Evolutionary conservation across 2,329 filamentous ascomycete genomes (phyloP), one percentile per base, ranked within the genome.

Genomic region (Emergomyces orientalis): DNA sequence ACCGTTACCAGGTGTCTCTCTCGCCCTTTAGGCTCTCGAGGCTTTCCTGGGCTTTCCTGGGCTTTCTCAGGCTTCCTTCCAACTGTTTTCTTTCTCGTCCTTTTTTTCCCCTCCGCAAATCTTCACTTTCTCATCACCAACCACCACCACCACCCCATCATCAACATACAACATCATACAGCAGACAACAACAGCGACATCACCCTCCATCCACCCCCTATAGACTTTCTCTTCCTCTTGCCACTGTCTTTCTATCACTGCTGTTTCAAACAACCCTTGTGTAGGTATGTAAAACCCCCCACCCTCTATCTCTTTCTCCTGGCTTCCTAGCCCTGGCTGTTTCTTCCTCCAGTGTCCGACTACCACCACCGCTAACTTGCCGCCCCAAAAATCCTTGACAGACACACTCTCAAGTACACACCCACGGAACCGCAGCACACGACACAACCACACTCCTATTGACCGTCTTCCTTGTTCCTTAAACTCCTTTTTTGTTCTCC

Each of bases 91-190:
- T 65, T 62, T 71, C 68, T 69, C 67, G 67, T 64, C 66, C n/a
- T n/a, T 65, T 66, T 64, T 67, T 66, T 51, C 80, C 70, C 78
- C 25, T 78, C 34, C 32, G 17, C 27, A 67, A 67, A 65, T 68
- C 69, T 67, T 68, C 64, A 66, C 65, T n/a, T n/a, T n/a, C n/a
- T n/a, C n/a, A n/a, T n/a, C n/a, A n/a, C n/a, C n/a, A n/a, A n/a
- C n/a, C 34, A n/a, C 25, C 34, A 22, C 22, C 43, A 56, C 63
- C 30, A 32, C n/a, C 54, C 47, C 25, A 63, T 7, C 45, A 25
- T 13, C 22, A 11, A 7, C 22, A 8, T n/a, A n/a, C n/a, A n/a
- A n/a, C n/a, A n/a, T n/a, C n/a, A n/a, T n/a, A n/a, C n/a, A n/a
- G n/a, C n/a, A n/a, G n/a, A n/a, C n/a, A n/a, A n/a, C n/a, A n/a